Evolutionary conservation across 371 early-diverging fungal species (phyloP), one percentile per base, ranked within the genome.

Genomic region (Mortierella sp.): DNA sequence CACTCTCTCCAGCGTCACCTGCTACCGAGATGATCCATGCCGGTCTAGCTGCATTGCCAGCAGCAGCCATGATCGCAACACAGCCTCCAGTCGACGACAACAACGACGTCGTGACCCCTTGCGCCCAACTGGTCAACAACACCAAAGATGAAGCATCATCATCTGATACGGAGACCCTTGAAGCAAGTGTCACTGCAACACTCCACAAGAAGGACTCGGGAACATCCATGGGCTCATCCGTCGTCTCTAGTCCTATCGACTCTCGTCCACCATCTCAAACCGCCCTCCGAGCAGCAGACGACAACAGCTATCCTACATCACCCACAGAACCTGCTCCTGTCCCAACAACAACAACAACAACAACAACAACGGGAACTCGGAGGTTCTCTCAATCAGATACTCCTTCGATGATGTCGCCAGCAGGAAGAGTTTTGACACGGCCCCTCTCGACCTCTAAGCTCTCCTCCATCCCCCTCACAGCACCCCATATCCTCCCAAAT

Each of bases 131-230:
- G 38, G 18, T 46, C 75, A 41, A 70, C 74, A 55, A 51, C 80
- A 68, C 1, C 24, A 71, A 58, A 29, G n/a, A 49, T 2, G 58
- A 71, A 1, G 21, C 49, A 21, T 3, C 56, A 38, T 72, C 72
- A 54, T 76, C 73, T 54, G 43, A 55, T 35, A 65, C 54, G 43
- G 70, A 41, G 6, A 65, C 74, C 65, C 43, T 58, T 14, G 58
- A 43, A 32, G 29, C 73, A 46, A 16, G 48, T n/a, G 56, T 63
- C 51, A 48, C 77, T 27, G 56, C 79, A 14, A 71, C 74, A 16
- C 79, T 84, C 6, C 84, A 81, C 56, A 84, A 81, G 70, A 84
- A 84, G 71, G 81, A 81, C 32, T 81, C 84, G 11, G 81, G 81
- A 1, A 81, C 81, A 0, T 81, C 78, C 16, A 81, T 83, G 75